Conservation (phyloP, 805 yeast genomes). For the Wickerhamiella occidentalis region DNA sequence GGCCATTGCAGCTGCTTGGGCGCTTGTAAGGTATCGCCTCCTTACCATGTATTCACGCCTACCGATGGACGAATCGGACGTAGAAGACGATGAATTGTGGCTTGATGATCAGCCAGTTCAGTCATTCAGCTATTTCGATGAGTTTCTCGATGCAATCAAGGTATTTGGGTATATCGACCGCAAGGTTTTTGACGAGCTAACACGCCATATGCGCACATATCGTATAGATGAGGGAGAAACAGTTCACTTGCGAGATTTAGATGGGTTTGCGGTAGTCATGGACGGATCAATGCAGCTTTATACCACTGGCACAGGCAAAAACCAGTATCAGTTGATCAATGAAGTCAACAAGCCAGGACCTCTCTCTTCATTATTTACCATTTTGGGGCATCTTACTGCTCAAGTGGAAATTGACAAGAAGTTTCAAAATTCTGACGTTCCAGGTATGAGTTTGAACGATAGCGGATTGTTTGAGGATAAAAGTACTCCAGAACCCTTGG, state of each 20-base stretch:
- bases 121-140: slow-evolving; percentile 65
- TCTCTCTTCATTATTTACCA: slow-evolving; percentile 67
- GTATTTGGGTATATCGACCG: slow-evolving; percentile 87
- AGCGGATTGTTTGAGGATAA: too few relatives aligned
- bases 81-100: slow-evolving; percentile 34
- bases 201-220: slow-evolving; percentile 84
- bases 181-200: slow-evolving; percentile 83
- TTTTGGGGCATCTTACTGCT: slow-evolving; percentile 59
- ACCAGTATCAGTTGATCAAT: slow-evolving; percentile 61
- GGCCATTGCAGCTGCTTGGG: slow-evolving; percentile 31
- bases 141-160: slow-evolving; percentile 79
- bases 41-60: slow-evolving; percentile 50
- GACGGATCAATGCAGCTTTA: slow-evolving; percentile 75
- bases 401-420: slow-evolving; percentile 26
- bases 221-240: slow-evolving; percentile 67
- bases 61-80: slow-evolving; percentile 31
- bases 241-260: slow-evolving; percentile 54
- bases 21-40: slow-evolving; percentile 48
- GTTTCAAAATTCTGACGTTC: slow-evolving; percentile 9
- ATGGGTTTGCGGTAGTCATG: slow-evolving; percentile 85
- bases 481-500: too few relatives aligned
- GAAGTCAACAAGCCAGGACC: slow-evolving; percentile 78
- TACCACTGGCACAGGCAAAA: slow-evolving; percentile 17
- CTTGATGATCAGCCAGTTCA: slow-evolving; percentile 30
- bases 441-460: slow-evolving; percentile 5